A percentile compares a stretch with the other conserved stretches of the same genome.
Evolutionary conservation across 2,329 filamentous ascomycete species (phyloP).

Genomic region (Alternaria arborescens): DNA sequence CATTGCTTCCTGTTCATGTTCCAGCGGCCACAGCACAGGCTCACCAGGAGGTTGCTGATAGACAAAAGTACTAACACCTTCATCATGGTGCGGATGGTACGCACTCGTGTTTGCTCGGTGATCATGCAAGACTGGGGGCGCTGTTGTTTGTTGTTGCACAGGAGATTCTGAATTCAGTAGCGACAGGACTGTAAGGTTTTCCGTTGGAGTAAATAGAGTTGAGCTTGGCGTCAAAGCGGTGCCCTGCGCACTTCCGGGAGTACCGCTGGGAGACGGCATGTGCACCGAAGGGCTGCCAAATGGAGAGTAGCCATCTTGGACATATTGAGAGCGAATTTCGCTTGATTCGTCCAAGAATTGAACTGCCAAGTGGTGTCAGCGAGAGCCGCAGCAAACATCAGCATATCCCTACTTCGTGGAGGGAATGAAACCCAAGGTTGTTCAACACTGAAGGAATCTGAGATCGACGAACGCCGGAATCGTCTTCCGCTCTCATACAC

Average conservation of each 20-base stretch:
- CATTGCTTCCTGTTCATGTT: constrained; percentile 50
- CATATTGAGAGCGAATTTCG: constrained; percentile 44
- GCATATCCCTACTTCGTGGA: constrained; percentile 36
- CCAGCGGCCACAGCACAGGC: constrained; percentile 47
- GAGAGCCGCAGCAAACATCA: background rate
- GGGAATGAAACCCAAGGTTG: constrained; percentile 50
- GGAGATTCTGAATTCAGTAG: constrained; percentile 47
- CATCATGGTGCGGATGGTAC: constrained; percentile 18
- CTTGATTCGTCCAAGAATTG: constrained; percentile 50
- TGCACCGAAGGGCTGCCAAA: constrained; percentile 21
- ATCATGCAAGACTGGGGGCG: constrained; percentile 28
- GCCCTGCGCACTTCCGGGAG: constrained; percentile 22
- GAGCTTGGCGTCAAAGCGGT: constrained; percentile 27
- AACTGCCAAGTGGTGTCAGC: constrained; percentile 36
- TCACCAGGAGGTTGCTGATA: constrained; percentile 42
- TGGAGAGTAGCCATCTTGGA: constrained; percentile 29
- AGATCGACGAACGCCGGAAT: constrained; percentile 48
- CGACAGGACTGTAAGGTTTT: constrained; percentile 46
- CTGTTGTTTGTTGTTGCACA: constrained; percentile 21
- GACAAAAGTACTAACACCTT: constrained; percentile 31
- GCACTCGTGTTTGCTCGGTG: constrained; percentile 15
- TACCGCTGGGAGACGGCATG: constrained; percentile 19
- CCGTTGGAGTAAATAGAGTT: constrained; percentile 35
- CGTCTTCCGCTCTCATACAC: constrained; percentile 47
- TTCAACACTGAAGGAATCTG: constrained; percentile 39